Base-by-base conservation (phyloP, 345 rosid genomes). In the Hypericum androsaemum region DNA sequence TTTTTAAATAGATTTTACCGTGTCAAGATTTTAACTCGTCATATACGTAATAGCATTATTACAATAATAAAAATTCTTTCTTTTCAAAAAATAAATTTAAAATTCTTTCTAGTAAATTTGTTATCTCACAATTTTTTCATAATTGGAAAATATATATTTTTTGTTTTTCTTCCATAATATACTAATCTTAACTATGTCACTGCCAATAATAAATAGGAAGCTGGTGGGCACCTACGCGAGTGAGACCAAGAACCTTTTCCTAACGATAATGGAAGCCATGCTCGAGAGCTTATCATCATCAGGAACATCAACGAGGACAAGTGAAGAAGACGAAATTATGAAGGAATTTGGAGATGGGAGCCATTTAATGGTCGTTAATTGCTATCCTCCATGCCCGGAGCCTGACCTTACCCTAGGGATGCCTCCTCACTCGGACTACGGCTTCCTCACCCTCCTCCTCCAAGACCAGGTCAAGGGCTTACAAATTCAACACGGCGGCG, bases 401-500 rank as follows among this genome's bases (percentile, higher is more conserved):
- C 97, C 97, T 7, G 84, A 86, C 41, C 72, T 86, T 37, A 89
- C 97, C 3, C 64, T 89, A 3, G 95, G 97, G 53, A 86, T 89
- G 86, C 97, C 97, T 0, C 94, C 97, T 0, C 97, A 86, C 72
- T 86, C 97, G 4, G 97, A 89, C 36, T 89, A 83, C 45, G 97
- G 97, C 2, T 78, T 86, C 69, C 74, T 89, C 51, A 89, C 97
- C 0, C 87, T 89, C 46, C 76, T 89, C 10, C 95, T 89, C 50
- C 97, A 86, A 66, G 97, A 89, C 45, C 76, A 80, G 7, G 94
- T 86, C 7, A 64, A 80, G 58, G 94, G 97, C 9, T 64, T 86
- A 32, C 95, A 89, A 58, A 75, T 89, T 66, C 71, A 70, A 28
- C 54, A 62, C 53, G 43, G 68, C 39, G 79, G 70, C 7, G 68